phyloP scores from a whole-genome alignment of 441 rosid species.

The Croton laevigatus region DNA sequence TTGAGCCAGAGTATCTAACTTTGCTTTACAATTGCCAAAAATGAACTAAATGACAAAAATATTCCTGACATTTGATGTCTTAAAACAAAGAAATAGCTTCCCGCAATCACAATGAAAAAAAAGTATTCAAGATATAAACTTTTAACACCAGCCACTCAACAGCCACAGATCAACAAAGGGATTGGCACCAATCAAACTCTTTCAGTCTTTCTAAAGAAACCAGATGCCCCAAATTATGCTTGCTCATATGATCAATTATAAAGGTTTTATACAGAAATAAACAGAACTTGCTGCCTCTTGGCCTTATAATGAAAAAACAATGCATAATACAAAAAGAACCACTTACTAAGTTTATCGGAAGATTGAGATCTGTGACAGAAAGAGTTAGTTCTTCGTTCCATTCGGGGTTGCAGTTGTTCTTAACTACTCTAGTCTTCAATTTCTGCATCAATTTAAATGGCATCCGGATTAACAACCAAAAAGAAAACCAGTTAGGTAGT shows the following conservation, averaged over 20 bases:
- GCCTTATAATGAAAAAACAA: not conserved
- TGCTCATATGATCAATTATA: not conserved
- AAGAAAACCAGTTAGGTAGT: not conserved
- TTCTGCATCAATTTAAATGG: conserved; percentile 42
- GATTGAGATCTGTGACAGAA: conserved; percentile 50
- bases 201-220: no score
- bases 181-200: no score
- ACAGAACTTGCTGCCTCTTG: not conserved
- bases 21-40: no score
- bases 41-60: no score
- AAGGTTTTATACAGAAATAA: not conserved
- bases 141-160: no score
- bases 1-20: no score
- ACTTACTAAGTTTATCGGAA: conserved; percentile 57
- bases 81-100: not conserved
- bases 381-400: conserved; percentile 91
- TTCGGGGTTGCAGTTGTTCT: conserved; percentile 64
- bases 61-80: no score
- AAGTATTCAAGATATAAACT: not conserved
- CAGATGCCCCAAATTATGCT: not conserved
- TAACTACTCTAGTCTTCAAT: conserved; percentile 70
- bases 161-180: no score
- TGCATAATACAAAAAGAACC: no score
- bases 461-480: not conserved
- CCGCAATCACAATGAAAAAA: not conserved